phyloP scores from a whole-genome alignment of 805 yeast species.

The Candida glaebosa region DNA sequence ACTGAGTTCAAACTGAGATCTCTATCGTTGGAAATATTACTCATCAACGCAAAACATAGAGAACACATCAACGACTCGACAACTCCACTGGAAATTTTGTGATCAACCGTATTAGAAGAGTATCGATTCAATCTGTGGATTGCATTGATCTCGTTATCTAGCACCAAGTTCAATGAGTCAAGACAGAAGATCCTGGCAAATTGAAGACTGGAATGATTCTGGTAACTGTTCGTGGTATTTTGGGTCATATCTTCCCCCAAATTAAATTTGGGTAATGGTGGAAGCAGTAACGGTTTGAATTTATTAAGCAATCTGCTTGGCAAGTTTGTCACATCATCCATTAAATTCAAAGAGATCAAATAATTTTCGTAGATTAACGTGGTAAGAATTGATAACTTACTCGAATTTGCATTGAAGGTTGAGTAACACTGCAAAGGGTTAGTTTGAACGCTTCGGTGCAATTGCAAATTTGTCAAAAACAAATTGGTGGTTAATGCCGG shows the following conservation, averaged over 20 bases:
- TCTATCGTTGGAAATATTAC: constrained; percentile 6
- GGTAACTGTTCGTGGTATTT: not conserved
- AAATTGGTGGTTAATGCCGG: constrained; percentile 6
- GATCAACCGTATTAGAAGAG: constrained; percentile 7
- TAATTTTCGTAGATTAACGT: constrained; percentile 15
- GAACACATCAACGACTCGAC: constrained; percentile 17
- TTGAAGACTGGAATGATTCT: not conserved
- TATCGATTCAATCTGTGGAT: constrained; percentile 7
- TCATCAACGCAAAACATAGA: constrained; percentile 12
- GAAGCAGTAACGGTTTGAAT: constrained; percentile 17
- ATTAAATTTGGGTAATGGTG: constrained; percentile 30
- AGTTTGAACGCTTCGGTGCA: constrained; percentile 2
- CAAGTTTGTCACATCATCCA: constrained; percentile 8
- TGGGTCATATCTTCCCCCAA: constrained; percentile 4
- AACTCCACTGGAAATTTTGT: constrained; percentile 11
- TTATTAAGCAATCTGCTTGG: constrained; percentile 12
- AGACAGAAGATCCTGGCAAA: constrained; percentile 4
- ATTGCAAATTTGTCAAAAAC: constrained; percentile 1
- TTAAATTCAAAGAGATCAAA: constrained; percentile 13
- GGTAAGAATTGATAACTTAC: constrained; percentile 19
- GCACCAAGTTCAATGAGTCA: constrained; percentile 6
- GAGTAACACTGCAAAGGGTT: constrained; percentile 15
- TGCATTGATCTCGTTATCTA: constrained; percentile 16
- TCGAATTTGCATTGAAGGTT: constrained; percentile 15
- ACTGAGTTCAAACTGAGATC: constrained; percentile 3